Evolutionary conservation across 352 stramenopile genomes (phyloP), one percentile per base, ranked within the genome.

Genomic region (Globisporangium okanoganense): DNA sequence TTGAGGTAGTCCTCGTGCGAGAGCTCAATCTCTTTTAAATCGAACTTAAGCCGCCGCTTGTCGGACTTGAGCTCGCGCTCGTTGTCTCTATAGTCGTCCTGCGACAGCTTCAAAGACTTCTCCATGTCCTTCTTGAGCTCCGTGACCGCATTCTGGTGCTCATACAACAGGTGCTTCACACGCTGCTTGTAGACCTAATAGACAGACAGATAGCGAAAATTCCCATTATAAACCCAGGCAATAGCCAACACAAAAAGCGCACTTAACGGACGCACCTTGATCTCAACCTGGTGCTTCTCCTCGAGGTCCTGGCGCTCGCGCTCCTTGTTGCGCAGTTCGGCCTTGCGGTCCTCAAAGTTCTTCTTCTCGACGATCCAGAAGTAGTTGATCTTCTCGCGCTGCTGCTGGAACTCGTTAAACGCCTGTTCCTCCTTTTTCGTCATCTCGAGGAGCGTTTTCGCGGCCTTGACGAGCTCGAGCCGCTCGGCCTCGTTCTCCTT

Each of bases 341-440:
- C 87, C 58, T 92, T 95, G 5, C 89, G 88, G 67, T 98, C 94
- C 64, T 98, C 94, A 51, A 98, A 77, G 58, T 97, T 96, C 65
- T 98, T 98, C 75, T 98, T 98, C 68, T 98, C 94, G 29, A 98
- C 90, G 68, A 98, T 98, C 94, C 94, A 98, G 69, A 98, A 98
- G 79, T 98, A 98, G 65, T 98, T 98, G 63, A 98, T 88, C 69
- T 97, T 97, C 66, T 98, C 94, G 56, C 92, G 74, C 76, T 98
- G 92, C 72, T 98, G 93, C 74, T 98, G 93, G 62, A 98, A 98
- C 68, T 98, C 90, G 66, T 98, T 98, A 74, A 98, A 98, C 58
- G 91, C 68, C 55, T 92, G 82, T 66, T 98, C 89, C 62, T 98
- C 94, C 44, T 92, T 89, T 56, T 92, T 85, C 13, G 80, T 89